Evolutionary conservation across 495 filamentous ascomycete species (phyloP).

Genomic region (Thermochaetoides thermophila): DNA sequence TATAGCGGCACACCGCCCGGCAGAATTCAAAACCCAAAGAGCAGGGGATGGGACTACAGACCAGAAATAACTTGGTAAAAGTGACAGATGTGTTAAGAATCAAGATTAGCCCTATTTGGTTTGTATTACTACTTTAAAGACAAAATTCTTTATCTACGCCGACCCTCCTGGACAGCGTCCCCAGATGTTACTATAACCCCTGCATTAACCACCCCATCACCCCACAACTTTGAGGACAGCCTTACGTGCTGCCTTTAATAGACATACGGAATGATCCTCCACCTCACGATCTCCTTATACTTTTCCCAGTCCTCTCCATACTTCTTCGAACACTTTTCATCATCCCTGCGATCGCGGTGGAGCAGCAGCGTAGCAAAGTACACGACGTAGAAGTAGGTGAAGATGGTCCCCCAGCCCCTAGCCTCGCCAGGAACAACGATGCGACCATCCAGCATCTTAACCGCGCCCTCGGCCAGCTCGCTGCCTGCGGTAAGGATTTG

Average conservation of each 20-base stretch:
- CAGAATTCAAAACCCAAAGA: no score
- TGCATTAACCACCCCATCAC: no score
- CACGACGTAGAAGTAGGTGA: conserved; percentile 90
- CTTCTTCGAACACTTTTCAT: conserved; percentile 82
- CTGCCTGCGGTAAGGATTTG: conserved; percentile 39
- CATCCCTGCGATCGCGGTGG: conserved; percentile 83
- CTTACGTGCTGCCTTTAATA: conserved; percentile 49
- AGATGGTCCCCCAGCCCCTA: conserved; percentile 64
- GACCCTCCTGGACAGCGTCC: no score
- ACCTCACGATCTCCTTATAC: conserved; percentile 73
- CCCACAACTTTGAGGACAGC: no score
- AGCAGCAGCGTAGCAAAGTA: conserved; percentile 86
- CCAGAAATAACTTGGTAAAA: no score
- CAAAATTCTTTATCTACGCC: no score
- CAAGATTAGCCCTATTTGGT: no score
- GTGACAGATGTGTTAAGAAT: no score
- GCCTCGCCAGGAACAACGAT: conserved; percentile 56
- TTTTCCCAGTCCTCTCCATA: conserved; percentile 89
- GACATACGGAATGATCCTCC: conserved; percentile 77
- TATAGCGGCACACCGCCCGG: no score
- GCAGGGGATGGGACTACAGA: no score
- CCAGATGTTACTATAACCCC: neutral
- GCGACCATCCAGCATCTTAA: conserved; percentile 42
- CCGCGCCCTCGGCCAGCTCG: conserved; percentile 25
- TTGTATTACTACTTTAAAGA: no score